Conservation (phyloP, 1,139 yeast species). For the Zygoascus hellenicus region DNA sequence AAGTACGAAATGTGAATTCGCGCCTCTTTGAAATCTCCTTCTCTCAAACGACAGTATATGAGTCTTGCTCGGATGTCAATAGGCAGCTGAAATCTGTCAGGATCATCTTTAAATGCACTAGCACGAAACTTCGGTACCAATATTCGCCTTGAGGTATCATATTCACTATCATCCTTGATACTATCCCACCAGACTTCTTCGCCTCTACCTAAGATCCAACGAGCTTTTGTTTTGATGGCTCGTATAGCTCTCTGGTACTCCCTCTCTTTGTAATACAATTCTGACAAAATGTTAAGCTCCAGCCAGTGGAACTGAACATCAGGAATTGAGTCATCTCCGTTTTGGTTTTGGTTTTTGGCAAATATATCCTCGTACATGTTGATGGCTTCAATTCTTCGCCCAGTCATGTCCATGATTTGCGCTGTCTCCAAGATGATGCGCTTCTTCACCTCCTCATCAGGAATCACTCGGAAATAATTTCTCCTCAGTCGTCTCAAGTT, state of each 20-base stretch:
- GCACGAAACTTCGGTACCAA: slow-evolving; percentile 17
- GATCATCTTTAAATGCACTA: slow-evolving; percentile 15
- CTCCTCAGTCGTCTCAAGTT: slow-evolving; percentile 61
- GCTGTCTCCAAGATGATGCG: slow-evolving; percentile 69
- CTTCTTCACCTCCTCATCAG: slow-evolving; percentile 36
- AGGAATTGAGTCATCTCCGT: slow-evolving; percentile 15
- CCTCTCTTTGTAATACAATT: slow-evolving; percentile 63
- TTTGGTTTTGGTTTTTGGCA: slow-evolving; percentile 23
- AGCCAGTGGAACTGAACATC: slow-evolving; percentile 67
- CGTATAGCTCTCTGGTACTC: slow-evolving; percentile 61
- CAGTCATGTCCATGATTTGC: slow-evolving; percentile 66
- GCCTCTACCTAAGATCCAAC: slow-evolving; percentile 76
- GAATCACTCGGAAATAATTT: slow-evolving; percentile 44
- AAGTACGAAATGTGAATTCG: slow-evolving; percentile 59
- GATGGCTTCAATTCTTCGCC: slow-evolving; percentile 74
- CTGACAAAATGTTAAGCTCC: slow-evolving; percentile 76
- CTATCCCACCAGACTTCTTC: slow-evolving; percentile 84
- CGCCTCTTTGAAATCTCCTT: slow-evolving; percentile 45
- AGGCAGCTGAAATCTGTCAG: slow-evolving; percentile 46
- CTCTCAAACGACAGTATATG: slow-evolving; percentile 64
- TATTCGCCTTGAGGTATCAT: slow-evolving; percentile 55
- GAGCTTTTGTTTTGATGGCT: slow-evolving; percentile 60
- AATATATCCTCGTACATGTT: slow-evolving; percentile 51
- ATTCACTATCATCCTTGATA: slow-evolving; percentile 68
- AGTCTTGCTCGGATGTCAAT: slow-evolving; percentile 81